phyloP scores from a whole-genome alignment of 148 eudicot genomes.

The Cornus florida region DNA sequence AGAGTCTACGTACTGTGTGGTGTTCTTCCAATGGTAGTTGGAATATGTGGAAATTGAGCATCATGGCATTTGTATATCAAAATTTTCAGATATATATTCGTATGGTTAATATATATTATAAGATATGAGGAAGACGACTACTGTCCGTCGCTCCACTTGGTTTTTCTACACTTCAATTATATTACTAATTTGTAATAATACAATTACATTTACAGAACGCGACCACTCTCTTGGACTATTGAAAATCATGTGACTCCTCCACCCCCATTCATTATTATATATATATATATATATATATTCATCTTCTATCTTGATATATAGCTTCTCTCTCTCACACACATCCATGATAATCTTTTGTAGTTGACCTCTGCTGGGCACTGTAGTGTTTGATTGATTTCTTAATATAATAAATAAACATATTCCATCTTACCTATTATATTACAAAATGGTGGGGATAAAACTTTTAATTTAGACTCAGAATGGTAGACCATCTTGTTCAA shows the following conservation, averaged over 20 bases:
- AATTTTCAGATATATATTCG: slow-evolving; percentile 7
- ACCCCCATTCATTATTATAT: no score
- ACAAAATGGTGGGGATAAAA: not conserved
- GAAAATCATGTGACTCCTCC: slow-evolving; percentile 7
- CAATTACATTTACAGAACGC: not conserved
- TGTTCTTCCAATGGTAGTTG: not conserved
- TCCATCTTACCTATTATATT: not conserved
- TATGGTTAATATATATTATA: slow-evolving; percentile 11
- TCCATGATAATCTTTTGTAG: not conserved
- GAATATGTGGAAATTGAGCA: slow-evolving; percentile 10
- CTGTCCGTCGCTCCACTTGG: slow-evolving; percentile 30
- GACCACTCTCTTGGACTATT: slow-evolving; percentile 9
- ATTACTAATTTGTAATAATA: not conserved
- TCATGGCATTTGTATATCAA: not conserved
- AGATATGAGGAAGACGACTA: slow-evolving; percentile 26
- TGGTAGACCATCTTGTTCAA: slow-evolving; percentile 3
- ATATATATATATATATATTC: no score
- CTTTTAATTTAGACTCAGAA: slow-evolving; percentile 5
- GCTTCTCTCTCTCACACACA: not conserved
- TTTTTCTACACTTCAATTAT: slow-evolving; percentile 1
- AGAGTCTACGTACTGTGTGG: not conserved
- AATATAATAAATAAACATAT: not conserved
- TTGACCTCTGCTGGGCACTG: slow-evolving; percentile 21
- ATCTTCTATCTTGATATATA: not conserved
- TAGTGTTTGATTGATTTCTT: slow-evolving; percentile 2